Evolutionary conservation across 352 stramenopile species (phyloP), one percentile per base, ranked within the genome.

Genomic region (Thraustotheca clavata): DNA sequence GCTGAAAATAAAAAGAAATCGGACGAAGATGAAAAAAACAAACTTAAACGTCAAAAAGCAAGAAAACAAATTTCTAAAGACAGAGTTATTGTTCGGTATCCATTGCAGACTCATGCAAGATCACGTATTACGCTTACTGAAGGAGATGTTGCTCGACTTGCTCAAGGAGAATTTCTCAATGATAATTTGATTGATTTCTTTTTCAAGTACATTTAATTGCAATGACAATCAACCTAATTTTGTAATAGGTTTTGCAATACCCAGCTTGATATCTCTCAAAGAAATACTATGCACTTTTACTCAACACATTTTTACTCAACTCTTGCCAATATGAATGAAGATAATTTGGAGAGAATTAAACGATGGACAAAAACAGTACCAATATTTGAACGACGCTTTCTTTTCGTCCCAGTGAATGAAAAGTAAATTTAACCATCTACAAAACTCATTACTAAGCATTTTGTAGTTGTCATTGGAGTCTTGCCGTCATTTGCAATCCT

Each of bases 221-320:
- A 29, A n/a, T n/a, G n/a, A n/a, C n/a, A n/a, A n/a, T n/a, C n/a
- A n/a, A n/a, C n/a, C n/a, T n/a, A n/a, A n/a, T n/a, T n/a, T n/a
- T n/a, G n/a, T n/a, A n/a, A n/a, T 52, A 65, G 57, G 57, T 65
- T 54, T 33, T 65, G 57, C 57, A 29, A 40, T 20, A 12, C 38
- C 0, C 80, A 91, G 62, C 63, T 89, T 40, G 70, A 81, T 31
- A 16, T 66, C 16, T 83, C 73, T 73, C 80, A 89, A 38, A 71
- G 81, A 52, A 59, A 86, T 24, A 61, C 77, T 41, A 78, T 91
- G 27, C 92, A 98, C 63, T 92, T 98, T 62, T 98, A 98, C 69
- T 96, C 88, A 22, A 97, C 91, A 12, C 91, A 98, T 71, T 98
- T 98, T 59, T 98, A 96, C 74, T 94, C 93, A 26, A 95, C 91